Conservation (phyloP, 2,329 filamentous ascomycete genomes). For the Tolypocladium guangdongense region DNA sequence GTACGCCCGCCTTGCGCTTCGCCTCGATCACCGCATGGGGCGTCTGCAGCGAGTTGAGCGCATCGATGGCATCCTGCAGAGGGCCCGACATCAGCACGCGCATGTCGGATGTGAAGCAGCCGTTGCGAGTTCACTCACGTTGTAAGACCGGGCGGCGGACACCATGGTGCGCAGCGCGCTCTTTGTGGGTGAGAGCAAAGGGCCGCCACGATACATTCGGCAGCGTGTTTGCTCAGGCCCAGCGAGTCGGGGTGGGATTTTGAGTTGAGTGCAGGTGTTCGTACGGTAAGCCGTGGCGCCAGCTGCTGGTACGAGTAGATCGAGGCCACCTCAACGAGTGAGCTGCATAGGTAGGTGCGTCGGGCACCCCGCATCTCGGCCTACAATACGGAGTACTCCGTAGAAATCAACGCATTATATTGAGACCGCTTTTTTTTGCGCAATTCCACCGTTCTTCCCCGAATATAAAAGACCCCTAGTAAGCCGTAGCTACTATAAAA, state of each 20-base stretch:
- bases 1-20: conserved; percentile 61
- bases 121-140: conserved; percentile 13
- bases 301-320: too few species aligned
- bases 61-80: conserved; percentile 66
- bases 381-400: too few species aligned
- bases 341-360: too few species aligned
- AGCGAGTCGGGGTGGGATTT: background rate
- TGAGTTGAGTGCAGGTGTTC: background rate
- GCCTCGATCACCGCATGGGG: conserved; percentile 74
- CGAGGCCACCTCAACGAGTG: too few species aligned
- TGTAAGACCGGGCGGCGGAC: conserved; percentile 20
- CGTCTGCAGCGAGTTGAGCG: conserved; percentile 83
- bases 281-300: background rate
- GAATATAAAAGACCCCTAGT: too few species aligned
- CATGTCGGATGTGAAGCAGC: background rate
- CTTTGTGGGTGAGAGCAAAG: conserved; percentile 10
- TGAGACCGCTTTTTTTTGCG: too few species aligned
- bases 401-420: too few species aligned
- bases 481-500: too few species aligned
- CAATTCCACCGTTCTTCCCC: too few species aligned
- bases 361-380: too few species aligned
- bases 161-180: conserved; percentile 15
- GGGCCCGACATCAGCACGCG: background rate
- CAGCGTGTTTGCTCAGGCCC: conserved; percentile 13
- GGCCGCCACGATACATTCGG: conserved; percentile 20